These are phyloP conservation scores for Salvia splendens DNA, from an alignment of 257 asterid species.

Conservation along the genomic window DNA sequence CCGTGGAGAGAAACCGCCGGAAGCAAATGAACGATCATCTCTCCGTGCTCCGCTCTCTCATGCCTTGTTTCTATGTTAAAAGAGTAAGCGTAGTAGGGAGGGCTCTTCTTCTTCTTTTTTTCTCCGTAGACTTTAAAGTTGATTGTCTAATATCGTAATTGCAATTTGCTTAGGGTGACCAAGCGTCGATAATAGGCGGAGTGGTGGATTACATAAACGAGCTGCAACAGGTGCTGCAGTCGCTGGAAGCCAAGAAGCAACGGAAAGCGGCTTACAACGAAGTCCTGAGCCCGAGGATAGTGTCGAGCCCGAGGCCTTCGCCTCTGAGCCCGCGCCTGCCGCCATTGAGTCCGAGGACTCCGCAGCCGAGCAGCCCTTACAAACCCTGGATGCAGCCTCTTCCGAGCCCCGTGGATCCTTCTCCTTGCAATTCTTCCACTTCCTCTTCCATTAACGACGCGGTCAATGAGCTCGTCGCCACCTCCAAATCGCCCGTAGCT, in stretches of 20 bases:
- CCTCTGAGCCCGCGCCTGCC: slow-evolving; percentile 54
- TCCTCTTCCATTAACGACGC: slow-evolving; percentile 49
- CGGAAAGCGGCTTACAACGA: slow-evolving; percentile 62
- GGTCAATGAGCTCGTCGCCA: slow-evolving; percentile 75
- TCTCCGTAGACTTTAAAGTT: too few relatives aligned
- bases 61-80: slow-evolving; percentile 84
- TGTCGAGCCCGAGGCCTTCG: slow-evolving; percentile 18
- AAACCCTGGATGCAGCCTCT: slow-evolving; percentile 40
- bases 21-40: slow-evolving; percentile 65
- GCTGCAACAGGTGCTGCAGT: slow-evolving; percentile 68
- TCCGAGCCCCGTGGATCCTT: slow-evolving; percentile 44
- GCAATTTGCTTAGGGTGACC: slow-evolving; percentile 61
- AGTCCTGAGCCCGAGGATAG: slow-evolving; percentile 58
- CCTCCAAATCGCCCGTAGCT: slow-evolving; percentile 64
- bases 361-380: slow-evolving; percentile 75
- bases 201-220: slow-evolving; percentile 87
- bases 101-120: too few relatives aligned
- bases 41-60: slow-evolving; percentile 67
- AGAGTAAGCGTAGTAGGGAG: slow-evolving; percentile 40
- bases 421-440: slow-evolving; percentile 51
- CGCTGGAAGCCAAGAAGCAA: slow-evolving; percentile 77
- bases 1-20: slow-evolving; percentile 75
- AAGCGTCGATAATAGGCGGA: slow-evolving; percentile 92
- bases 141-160: too few relatives aligned
- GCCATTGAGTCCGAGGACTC: slow-evolving; percentile 82